Evolutionary conservation across 345 rosid species (phyloP).

Genomic region (Hirschfeldia incana): DNA sequence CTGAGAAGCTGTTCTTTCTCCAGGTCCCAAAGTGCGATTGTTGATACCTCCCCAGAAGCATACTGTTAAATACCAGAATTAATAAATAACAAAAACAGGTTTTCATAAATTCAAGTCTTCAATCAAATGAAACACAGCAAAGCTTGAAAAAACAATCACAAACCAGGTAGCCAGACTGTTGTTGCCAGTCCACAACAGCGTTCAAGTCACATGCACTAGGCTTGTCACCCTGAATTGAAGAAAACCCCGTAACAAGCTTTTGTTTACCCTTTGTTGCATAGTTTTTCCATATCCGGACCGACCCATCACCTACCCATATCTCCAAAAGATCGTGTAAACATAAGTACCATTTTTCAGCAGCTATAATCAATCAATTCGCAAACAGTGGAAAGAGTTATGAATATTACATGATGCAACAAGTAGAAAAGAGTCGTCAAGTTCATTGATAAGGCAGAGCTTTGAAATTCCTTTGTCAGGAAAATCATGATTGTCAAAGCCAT

Average conservation of each 20-base stretch:
- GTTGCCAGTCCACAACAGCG: constrained; percentile 99
- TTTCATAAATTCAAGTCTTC: neutral
- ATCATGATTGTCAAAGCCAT: constrained; percentile 86
- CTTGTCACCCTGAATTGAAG: constrained; percentile 93
- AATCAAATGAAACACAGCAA: neutral
- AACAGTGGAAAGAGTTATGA: constrained; percentile 11
- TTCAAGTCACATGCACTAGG: constrained; percentile 75
- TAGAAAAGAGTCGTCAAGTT: constrained; percentile 90
- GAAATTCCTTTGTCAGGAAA: constrained; percentile 93
- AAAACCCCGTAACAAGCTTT: constrained; percentile 92
- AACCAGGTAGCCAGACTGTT: constrained; percentile 97
- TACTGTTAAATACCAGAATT: constrained; percentile 51
- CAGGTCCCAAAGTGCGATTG: constrained; percentile 86
- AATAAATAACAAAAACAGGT: constrained; percentile 1
- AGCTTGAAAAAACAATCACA: constrained; percentile 19
- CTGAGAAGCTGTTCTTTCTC: constrained; percentile 86
- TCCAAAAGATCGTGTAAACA: constrained; percentile 27
- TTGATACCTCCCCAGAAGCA: constrained; percentile 85
- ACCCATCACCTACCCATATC: constrained; percentile 76
- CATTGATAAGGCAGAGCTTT: constrained; percentile 89
- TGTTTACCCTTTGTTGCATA: constrained; percentile 72
- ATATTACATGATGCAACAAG: constrained; percentile 91
- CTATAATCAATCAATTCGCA: constrained; percentile 21
- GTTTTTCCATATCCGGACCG: constrained; percentile 91
- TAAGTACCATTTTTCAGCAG: constrained; percentile 13